Evolutionary conservation across 2,329 filamentous ascomycete species (phyloP), one percentile per base, ranked within the genome.

Genomic region (Diaporthe sp.): DNA sequence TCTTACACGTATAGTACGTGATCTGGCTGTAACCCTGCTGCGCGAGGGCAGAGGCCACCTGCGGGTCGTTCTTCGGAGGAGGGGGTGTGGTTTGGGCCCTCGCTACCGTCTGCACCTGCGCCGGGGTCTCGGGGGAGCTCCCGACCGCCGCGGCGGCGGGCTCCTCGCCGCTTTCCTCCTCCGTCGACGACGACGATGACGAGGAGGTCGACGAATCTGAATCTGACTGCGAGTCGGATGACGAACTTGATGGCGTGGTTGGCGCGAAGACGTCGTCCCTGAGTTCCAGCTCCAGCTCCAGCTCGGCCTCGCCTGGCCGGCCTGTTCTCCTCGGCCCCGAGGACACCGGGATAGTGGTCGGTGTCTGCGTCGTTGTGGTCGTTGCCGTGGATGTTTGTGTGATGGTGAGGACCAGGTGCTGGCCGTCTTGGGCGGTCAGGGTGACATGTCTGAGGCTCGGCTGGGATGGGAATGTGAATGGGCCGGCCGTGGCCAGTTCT

Each of bases 1-100:
- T 81, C 9, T 82, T 81, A 76, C 85, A 86, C 37, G 82, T 82
- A 77, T 81, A 85, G 76, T 85, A 86, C 8, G 84, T 85, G n/a
- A 83, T 83, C 79, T 85, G 82, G 17, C 80, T 77, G 75, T 82
- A 84, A 28, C 82, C 74, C 65, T 77, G 60, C 58, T 61, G 49
- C n/a, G 75, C 75, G 22, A 77, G 77, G 55, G 78, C 78, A 34
- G 77, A 75, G 53, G 72, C 78, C 49, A 79, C 78, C 49, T 81
- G 76, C 15, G 78, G 76, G 37, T 78, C 75, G 34, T 77, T 65
- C 9, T 76, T 75, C 2, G 79, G 78, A 4, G 79, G 78, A 3
- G 78, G 75, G 20, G 77, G 63, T 3, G 81, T 80, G 44, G 77
- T 77, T 49, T 60, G 67, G 20, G 42, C 71, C 22, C 28, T 60